These are phyloP conservation scores for Verticillium zaregamsianum DNA, from an alignment of 2,329 filamentous ascomycete species.

Conservation along the genomic window DNA sequence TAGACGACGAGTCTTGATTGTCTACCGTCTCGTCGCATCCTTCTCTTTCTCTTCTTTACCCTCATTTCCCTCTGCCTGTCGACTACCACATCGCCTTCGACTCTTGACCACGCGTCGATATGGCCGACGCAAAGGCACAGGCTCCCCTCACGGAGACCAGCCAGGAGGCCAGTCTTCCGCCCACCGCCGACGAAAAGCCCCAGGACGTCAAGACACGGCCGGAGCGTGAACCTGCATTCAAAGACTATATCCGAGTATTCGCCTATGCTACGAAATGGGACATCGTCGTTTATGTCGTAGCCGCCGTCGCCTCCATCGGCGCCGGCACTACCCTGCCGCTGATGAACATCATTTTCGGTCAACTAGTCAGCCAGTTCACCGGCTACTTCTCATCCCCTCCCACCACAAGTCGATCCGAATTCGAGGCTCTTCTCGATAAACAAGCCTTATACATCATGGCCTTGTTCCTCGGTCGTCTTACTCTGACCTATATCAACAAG, in stretches of 20 bases:
- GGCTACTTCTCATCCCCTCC: constrained; percentile 31
- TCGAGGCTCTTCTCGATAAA: constrained; percentile 35
- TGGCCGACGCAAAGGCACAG: background rate
- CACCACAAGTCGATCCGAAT: constrained; percentile 29
- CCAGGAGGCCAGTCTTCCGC: background rate
- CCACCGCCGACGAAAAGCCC: constrained; percentile 21
- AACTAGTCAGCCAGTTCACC: constrained; percentile 45
- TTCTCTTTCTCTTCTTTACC: background rate
- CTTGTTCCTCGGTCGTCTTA: constrained; percentile 64
- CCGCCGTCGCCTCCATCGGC: constrained; percentile 43
- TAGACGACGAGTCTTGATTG: background rate
- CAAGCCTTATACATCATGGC: constrained; percentile 64
- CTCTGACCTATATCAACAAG: constrained; percentile 59
- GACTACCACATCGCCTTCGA: background rate
- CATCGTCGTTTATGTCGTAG: constrained; percentile 41
- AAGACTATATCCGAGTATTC: constrained; percentile 49
- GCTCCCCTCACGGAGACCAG: background rate
- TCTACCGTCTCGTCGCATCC: background rate
- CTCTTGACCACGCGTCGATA: background rate
- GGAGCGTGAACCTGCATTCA: constrained; percentile 39
- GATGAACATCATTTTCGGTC: constrained; percentile 43
- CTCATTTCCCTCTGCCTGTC: background rate
- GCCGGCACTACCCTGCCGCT: constrained; percentile 52
- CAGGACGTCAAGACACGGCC: constrained; percentile 31
- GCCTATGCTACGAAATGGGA: constrained; percentile 51